Evolutionary conservation across 495 filamentous ascomycete genomes (phyloP).

Genomic region (Lindgomyces ingoldianus): DNA sequence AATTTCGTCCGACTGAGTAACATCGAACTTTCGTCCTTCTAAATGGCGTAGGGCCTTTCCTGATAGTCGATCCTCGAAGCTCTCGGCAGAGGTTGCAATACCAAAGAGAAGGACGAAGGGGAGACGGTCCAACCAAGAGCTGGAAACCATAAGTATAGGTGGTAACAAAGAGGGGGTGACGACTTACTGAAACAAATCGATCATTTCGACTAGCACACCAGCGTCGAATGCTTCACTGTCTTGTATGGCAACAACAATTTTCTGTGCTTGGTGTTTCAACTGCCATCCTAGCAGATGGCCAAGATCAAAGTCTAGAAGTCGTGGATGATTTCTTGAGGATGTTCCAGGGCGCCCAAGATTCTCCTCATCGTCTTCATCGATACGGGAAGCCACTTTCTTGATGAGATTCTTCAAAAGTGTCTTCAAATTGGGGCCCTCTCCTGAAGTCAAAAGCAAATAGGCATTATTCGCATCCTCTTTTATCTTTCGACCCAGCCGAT

Average conservation of each 20-base stretch:
- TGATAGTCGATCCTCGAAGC: slow-evolving; percentile 84
- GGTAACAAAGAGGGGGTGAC: neutral
- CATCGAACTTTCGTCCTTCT: slow-evolving; percentile 78
- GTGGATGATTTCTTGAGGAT: slow-evolving; percentile 55
- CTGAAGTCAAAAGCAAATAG: slow-evolving; percentile 69
- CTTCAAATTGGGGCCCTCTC: slow-evolving; percentile 81
- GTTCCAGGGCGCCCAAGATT: slow-evolving; percentile 6
- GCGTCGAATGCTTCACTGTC: slow-evolving; percentile 93
- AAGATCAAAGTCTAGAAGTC: slow-evolving; percentile 87
- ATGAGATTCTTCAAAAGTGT: slow-evolving; percentile 80
- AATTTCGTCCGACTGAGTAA: slow-evolving; percentile 71
- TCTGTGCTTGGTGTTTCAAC: slow-evolving; percentile 54
- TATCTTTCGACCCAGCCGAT: slow-evolving; percentile 61
- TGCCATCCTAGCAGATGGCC: slow-evolving; percentile 73
- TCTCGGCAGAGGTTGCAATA: slow-evolving; percentile 84
- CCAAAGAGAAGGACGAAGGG: slow-evolving; percentile 85
- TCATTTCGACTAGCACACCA: slow-evolving; percentile 71
- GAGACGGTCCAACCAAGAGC: slow-evolving; percentile 86
- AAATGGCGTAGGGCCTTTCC: slow-evolving; percentile 69
- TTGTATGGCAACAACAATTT: slow-evolving; percentile 75
- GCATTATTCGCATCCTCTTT: slow-evolving; percentile 51
- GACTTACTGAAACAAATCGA: slow-evolving; percentile 73
- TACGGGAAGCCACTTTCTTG: slow-evolving; percentile 63
- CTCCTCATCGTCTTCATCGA: slow-evolving; percentile 51
- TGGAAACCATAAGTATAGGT: slow-evolving; percentile 40